Conservation (phyloP, 2,329 filamentous ascomycete genomes). For the Fusarium sp. region DNA sequence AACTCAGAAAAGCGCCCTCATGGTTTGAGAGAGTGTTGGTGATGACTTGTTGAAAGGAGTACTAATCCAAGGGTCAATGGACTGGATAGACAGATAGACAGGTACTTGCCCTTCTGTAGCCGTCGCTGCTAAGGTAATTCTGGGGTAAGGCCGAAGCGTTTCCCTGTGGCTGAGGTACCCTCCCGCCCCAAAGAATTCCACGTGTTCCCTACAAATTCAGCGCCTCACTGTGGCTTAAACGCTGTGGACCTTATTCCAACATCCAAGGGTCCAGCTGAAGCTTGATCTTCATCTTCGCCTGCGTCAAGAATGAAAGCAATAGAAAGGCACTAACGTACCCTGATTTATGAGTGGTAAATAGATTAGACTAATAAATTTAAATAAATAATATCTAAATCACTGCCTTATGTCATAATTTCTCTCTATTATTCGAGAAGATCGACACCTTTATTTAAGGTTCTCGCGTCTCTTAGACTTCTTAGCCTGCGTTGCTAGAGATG, state of each 20-base stretch:
- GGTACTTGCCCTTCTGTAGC: constrained; percentile 13
- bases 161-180: constrained; percentile 22
- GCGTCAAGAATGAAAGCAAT: no score
- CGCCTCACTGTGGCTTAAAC: constrained; percentile 2
- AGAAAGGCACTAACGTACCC: no score
- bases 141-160: constrained; percentile 18
- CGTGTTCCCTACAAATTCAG: neutral
- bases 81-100: constrained; percentile 5
- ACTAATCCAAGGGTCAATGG: constrained; percentile 26
- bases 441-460: neutral
- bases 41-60: constrained; percentile 35
- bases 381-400: no score
- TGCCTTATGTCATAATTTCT: no score
- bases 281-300: neutral
- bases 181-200: constrained; percentile 3
- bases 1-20: constrained; percentile 30
- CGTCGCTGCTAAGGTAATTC: constrained; percentile 16
- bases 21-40: constrained; percentile 20
- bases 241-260: neutral
- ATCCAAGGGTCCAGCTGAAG: neutral
- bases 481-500: no score
- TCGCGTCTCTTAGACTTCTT: neutral
- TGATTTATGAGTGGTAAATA: no score
- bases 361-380: no score
- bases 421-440: no score